Conservation (phyloP, 345 rosid genomes). For the Citropsis articulata region DNA sequence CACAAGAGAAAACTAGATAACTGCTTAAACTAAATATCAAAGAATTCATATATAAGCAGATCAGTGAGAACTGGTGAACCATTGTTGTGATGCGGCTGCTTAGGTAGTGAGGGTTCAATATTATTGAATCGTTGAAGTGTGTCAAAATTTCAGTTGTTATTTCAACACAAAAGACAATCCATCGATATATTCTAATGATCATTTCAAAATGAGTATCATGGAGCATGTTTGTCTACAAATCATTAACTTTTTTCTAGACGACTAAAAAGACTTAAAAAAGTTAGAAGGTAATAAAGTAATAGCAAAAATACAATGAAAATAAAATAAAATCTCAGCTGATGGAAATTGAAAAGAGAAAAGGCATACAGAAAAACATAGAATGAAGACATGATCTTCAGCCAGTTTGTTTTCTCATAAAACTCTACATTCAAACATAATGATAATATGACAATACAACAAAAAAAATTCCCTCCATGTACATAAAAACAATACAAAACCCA, state of each 20-base stretch:
- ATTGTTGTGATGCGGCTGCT: too few species aligned
- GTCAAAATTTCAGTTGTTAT: too few species aligned
- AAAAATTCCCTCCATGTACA: constrained; percentile 23
- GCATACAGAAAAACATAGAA: background rate
- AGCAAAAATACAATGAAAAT: background rate
- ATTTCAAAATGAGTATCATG: too few species aligned
- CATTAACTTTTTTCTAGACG: too few species aligned
- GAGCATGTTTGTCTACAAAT: too few species aligned
- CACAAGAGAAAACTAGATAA: too few species aligned
- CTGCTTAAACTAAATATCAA: too few species aligned
- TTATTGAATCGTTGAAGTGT: background rate
- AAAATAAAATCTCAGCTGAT: background rate
- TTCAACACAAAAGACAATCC: too few species aligned
- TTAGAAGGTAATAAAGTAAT: background rate
- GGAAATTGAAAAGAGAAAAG: background rate
- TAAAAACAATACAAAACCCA: background rate
- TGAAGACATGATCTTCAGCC: background rate
- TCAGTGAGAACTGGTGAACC: too few species aligned
- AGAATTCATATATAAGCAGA: too few species aligned
- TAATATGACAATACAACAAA: background rate
- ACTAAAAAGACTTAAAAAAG: background rate
- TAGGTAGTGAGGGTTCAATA: too few species aligned
- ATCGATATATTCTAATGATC: too few species aligned
- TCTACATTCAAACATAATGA: constrained; percentile 1
- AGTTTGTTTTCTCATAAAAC: background rate